phyloP scores from a whole-genome alignment of 192 early-diverging fungal species.

The Rhizophlyctis rosea region DNA sequence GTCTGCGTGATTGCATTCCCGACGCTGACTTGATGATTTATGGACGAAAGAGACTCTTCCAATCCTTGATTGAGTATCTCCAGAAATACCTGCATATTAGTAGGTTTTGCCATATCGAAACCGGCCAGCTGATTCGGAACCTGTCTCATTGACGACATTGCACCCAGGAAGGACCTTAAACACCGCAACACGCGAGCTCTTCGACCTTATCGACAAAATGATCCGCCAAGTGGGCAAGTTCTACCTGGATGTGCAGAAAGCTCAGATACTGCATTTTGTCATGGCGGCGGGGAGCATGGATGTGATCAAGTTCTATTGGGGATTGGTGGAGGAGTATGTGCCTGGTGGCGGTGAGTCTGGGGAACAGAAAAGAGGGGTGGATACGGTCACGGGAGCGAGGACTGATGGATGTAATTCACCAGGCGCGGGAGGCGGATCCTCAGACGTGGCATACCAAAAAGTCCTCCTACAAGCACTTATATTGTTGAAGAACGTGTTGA shows the following conservation, averaged over 20 bases:
- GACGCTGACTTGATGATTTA: too few species aligned
- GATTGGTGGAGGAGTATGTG: conserved; percentile 44
- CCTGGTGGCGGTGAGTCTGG: too few species aligned
- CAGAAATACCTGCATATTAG: conserved; percentile 51
- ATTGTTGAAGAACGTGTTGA: too few species aligned
- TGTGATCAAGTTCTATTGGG: conserved; percentile 77
- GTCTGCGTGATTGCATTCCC: too few species aligned
- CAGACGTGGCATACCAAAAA: too few species aligned
- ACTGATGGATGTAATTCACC: too few species aligned
- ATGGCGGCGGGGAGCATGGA: conserved; percentile 54
- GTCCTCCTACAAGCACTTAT: too few species aligned
- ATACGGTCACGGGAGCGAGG: too few species aligned
- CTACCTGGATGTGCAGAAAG: conserved; percentile 69
- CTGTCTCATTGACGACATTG: not conserved
- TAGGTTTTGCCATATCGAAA: conserved; percentile 26
- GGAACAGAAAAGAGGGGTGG: too few species aligned
- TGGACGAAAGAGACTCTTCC: too few species aligned
- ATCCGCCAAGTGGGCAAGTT: conserved; percentile 72
- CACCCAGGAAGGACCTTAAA: not conserved
- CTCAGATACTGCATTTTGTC: conserved; percentile 64
- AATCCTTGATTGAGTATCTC: conserved; percentile 44
- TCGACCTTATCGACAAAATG: conserved; percentile 33
- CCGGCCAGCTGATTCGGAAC: not conserved
- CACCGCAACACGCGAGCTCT: conserved; percentile 2
- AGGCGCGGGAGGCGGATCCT: too few species aligned